phyloP scores from a whole-genome alignment of 306 rosid species.

The Vigna nakashimae region DNA sequence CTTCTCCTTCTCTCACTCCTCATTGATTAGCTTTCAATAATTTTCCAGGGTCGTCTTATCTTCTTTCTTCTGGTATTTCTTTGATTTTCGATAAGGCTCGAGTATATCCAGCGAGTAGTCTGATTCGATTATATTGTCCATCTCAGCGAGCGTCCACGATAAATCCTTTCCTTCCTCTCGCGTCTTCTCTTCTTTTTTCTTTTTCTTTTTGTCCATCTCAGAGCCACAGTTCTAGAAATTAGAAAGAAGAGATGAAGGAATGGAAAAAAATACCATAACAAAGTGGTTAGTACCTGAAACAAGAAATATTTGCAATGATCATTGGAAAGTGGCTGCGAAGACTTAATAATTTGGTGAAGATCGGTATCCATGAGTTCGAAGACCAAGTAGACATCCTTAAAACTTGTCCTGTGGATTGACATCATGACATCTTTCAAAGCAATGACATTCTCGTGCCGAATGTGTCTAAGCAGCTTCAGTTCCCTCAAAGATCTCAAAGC shows the following conservation, averaged over 20 bases:
- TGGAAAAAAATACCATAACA: conserved; percentile 7
- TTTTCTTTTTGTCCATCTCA: too few relatives aligned
- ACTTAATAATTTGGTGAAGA: conserved; percentile 81
- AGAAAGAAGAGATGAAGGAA: conserved; percentile 26
- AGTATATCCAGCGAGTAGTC: too few relatives aligned
- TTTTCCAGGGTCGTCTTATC: too few relatives aligned
- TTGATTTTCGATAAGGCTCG: too few relatives aligned
- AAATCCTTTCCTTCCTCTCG: too few relatives aligned
- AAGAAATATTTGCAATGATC: conserved; percentile 84
- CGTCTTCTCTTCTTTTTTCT: too few relatives aligned
- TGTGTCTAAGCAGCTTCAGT: conserved; percentile 73
- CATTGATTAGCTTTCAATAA: too few relatives aligned
- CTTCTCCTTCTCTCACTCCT: too few relatives aligned
- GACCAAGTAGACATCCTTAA: conserved; percentile 87
- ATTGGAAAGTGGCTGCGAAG: conserved; percentile 70
- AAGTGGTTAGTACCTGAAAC: conserved; percentile 68
- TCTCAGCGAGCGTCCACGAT: too few relatives aligned
- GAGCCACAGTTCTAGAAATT: neutral
- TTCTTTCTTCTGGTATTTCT: too few relatives aligned
- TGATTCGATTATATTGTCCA: too few relatives aligned
- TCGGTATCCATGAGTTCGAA: conserved; percentile 96
- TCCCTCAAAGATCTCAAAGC: conserved; percentile 86
- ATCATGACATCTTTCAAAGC: conserved; percentile 88
- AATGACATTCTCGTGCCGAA: conserved; percentile 83
- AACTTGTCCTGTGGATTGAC: conserved; percentile 65